Evolutionary conservation across 2,329 filamentous ascomycete genomes (phyloP), one percentile per base, ranked within the genome.

Genomic region (Ophiostoma sp.): DNA sequence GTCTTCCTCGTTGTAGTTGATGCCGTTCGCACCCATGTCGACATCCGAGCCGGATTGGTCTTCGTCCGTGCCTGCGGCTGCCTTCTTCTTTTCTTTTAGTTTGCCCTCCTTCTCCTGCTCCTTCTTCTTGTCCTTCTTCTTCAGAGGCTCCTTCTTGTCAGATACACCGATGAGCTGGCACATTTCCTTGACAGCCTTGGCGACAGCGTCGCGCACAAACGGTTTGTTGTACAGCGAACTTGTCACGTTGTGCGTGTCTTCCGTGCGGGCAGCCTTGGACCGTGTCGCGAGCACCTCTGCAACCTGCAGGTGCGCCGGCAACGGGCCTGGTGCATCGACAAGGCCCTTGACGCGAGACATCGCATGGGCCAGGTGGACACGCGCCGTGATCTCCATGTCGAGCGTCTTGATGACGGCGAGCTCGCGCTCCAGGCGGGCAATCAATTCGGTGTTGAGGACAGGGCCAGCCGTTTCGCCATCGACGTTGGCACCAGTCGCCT

Each of bases 391-490:
- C 66, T 84, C 82, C 7, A 87, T 80, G 71, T 87, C 84, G 60
- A 87, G 81, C 4, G 82, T 83, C 83, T 85, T 87, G 12, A 87
- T 75, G 8, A 86, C 82, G 0, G 79, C 76, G 62, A 86, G 75
- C 74, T 87, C 90, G 45, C 84, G 83, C 71, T 91, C 85, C 44
- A 93, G 78, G 27, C 89, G 81, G 69, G 80, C 78, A 36, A 85
- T 79, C 74, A 87, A 86, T 62, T 83, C 83, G 9, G 44, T 49
- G 8, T 78, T 72, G 1, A 77, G 75, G 16, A 44, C 41, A 8
- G 62, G 49, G 4, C 49, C 49, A 9, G 45, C 9, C 9, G 55
- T 1, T 14, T 78, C 73, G 12, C 8, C 60, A 5, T 64, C 65
- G 6, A 18, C 38, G n/a, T 16, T 16, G 49, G n/a, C 52, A 27